Evolutionary conservation across 2,329 filamentous ascomycete genomes (phyloP).

Genomic region (Tolypocladium guangdongense): DNA sequence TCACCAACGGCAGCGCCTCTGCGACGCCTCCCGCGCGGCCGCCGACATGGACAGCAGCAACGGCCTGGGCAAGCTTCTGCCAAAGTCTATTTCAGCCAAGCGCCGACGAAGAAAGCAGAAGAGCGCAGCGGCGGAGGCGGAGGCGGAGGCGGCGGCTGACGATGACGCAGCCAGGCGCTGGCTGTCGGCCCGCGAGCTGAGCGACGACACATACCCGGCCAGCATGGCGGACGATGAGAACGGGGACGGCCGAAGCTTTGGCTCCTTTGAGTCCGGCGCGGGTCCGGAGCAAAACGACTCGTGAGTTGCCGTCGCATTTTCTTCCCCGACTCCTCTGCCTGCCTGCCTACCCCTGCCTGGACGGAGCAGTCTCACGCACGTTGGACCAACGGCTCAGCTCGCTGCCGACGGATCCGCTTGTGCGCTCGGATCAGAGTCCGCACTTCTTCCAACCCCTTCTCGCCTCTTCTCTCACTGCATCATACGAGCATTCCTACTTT

Average conservation of each 20-base stretch:
- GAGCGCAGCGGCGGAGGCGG: constrained; percentile 19
- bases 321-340: not conserved
- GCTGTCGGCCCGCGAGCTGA: constrained; percentile 19
- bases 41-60: constrained; percentile 11
- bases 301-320: constrained; percentile 2
- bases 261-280: constrained; percentile 22
- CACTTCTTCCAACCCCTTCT: not conserved
- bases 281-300: constrained; percentile 11
- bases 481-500: not conserved
- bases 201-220: constrained; percentile 19
- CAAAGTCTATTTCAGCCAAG: constrained; percentile 38
- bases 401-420: not conserved
- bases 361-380: not conserved
- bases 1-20: not conserved
- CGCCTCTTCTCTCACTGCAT: not conserved
- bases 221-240: constrained; percentile 21
- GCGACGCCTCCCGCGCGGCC: not conserved
- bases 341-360: not conserved
- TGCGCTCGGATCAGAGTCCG: not conserved
- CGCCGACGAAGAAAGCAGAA: constrained; percentile 37
- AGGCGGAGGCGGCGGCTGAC: constrained; percentile 15
- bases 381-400: not conserved
- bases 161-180: constrained; percentile 20
- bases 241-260: constrained; percentile 19
- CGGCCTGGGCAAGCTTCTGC: constrained; percentile 40